phyloP scores from a whole-genome alignment of 345 rosid genomes.

The Carallia brachiata region DNA sequence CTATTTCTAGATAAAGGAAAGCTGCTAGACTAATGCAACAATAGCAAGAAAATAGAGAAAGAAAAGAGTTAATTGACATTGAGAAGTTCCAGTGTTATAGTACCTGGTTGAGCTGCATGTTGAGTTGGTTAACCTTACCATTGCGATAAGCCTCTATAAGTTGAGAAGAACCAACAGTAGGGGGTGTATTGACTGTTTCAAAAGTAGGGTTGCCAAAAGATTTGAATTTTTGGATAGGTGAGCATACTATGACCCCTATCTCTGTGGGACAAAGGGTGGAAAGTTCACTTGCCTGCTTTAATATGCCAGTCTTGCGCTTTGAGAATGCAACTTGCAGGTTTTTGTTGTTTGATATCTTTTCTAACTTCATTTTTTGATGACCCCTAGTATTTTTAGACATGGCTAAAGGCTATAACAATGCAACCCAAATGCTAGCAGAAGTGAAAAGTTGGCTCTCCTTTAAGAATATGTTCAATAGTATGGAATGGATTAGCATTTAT shows the following conservation, averaged over 20 bases:
- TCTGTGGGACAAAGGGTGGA: constrained; percentile 24
- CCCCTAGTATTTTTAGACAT: constrained; percentile 17
- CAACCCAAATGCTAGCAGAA: neutral
- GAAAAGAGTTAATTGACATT: neutral
- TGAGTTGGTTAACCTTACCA: constrained; percentile 44
- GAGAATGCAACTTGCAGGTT: constrained; percentile 23
- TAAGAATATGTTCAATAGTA: too few species aligned
- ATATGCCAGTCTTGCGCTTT: constrained; percentile 15
- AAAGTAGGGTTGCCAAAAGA: constrained; percentile 29
- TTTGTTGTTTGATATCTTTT: constrained; percentile 15
- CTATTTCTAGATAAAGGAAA: neutral
- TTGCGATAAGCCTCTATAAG: constrained; percentile 46
- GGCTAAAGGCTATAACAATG: neutral
- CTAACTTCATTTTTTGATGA: constrained; percentile 19
- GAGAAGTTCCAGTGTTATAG: neutral
- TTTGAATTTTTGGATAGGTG: constrained; percentile 19
- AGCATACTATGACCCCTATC: constrained; percentile 12
- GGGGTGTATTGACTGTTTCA: constrained; percentile 7
- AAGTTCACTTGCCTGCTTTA: constrained; percentile 31
- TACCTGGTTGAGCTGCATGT: constrained; percentile 27
- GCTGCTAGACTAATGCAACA: neutral
- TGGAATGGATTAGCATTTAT: too few species aligned
- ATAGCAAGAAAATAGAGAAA: neutral
- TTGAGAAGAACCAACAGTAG: constrained; percentile 19
- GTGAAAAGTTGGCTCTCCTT: neutral